These are phyloP conservation scores for Musa schizocarpa DNA, from an alignment of 176 grass and related monocot species.

Conservation along the genomic window DNA sequence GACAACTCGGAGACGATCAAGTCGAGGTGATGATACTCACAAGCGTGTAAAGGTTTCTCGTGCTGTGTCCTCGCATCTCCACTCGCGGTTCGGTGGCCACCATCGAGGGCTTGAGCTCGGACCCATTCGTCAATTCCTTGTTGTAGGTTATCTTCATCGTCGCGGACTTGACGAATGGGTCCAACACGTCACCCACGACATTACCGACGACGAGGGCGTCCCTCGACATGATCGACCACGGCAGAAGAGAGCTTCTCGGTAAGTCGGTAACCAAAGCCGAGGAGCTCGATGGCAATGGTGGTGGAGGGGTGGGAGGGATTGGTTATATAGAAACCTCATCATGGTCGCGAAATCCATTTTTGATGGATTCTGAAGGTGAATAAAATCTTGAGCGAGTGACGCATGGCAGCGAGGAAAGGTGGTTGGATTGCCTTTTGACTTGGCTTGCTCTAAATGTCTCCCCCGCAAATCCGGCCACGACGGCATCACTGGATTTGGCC, in stretches of 20 bases:
- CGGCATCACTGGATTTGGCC: neutral
- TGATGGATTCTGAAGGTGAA: neutral
- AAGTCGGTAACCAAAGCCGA: too few relatives aligned
- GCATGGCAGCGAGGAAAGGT: neutral
- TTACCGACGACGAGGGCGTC: constrained; percentile 86
- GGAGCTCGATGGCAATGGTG: neutral
- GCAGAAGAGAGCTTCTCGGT: too few relatives aligned
- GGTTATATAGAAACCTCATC: neutral
- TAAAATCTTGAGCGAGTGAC: neutral
- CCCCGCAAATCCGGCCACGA: neutral
- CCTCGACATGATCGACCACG: constrained; percentile 19
- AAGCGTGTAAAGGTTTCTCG: constrained; percentile 84
- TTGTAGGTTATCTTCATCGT: constrained; percentile 60
- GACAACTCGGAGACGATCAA: too few relatives aligned
- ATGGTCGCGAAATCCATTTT: neutral
- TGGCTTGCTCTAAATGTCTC: too few relatives aligned
- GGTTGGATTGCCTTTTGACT: neutral
- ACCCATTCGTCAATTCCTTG: constrained; percentile 86
- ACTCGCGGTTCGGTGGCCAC: constrained; percentile 50
- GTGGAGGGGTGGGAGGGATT: too few relatives aligned
- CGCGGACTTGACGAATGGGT: constrained; percentile 69
- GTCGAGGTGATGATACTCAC: constrained; percentile 40
- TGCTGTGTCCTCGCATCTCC: constrained; percentile 52
- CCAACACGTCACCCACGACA: constrained; percentile 87
- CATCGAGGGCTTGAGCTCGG: constrained; percentile 55